Percentiles rank a stretch among this genome's conserved stretches.
Evolutionary conservation across 116 monocot species (phyloP).

Genomic region (Posidonia oceanica): DNA sequence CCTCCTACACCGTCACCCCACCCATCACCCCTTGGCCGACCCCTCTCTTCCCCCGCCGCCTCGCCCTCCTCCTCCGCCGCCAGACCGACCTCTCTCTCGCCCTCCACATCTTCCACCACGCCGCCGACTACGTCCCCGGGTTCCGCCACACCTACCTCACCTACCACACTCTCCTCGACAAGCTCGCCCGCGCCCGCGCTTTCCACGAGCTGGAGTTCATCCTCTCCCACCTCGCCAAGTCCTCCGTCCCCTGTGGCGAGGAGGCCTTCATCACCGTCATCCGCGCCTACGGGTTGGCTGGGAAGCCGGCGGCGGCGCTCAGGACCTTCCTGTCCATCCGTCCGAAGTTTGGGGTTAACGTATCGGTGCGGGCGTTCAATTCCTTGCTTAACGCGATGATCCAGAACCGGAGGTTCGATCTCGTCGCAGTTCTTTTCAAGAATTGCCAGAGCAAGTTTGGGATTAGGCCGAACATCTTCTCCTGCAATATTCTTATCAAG

Average conservation of each 20-base stretch:
- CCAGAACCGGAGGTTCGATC: constrained; percentile 32
- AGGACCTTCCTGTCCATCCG: constrained; percentile 49
- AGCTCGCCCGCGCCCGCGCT: constrained; percentile 33
- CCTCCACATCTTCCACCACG: constrained; percentile 46
- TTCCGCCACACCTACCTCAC: constrained; percentile 48
- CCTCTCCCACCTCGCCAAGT: constrained; percentile 31
- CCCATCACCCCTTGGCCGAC: constrained; percentile 58
- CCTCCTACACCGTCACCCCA: constrained; percentile 48
- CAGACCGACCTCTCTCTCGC: constrained; percentile 18
- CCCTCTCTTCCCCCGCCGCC: constrained; percentile 32
- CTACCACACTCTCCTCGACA: constrained; percentile 48
- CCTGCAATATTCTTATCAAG: constrained; percentile 61
- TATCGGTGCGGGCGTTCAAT: constrained; percentile 68
- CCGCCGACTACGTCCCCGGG: constrained; percentile 31
- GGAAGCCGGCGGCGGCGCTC: constrained; percentile 36
- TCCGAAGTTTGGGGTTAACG: constrained; percentile 23
- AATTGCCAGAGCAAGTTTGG: constrained; percentile 29
- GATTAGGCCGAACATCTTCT: constrained; percentile 53
- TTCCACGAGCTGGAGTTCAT: constrained; percentile 31
- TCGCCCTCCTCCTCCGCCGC: constrained; percentile 40
- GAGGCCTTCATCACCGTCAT: constrained; percentile 56
- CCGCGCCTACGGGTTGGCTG: constrained; percentile 40
- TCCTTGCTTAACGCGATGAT: constrained; percentile 70
- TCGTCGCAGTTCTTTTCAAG: constrained; percentile 48
- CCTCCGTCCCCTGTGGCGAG: constrained; percentile 36